These are phyloP conservation scores for Septoria linicola DNA, from an alignment of 2,329 filamentous ascomycete species.

Conservation along the genomic window DNA sequence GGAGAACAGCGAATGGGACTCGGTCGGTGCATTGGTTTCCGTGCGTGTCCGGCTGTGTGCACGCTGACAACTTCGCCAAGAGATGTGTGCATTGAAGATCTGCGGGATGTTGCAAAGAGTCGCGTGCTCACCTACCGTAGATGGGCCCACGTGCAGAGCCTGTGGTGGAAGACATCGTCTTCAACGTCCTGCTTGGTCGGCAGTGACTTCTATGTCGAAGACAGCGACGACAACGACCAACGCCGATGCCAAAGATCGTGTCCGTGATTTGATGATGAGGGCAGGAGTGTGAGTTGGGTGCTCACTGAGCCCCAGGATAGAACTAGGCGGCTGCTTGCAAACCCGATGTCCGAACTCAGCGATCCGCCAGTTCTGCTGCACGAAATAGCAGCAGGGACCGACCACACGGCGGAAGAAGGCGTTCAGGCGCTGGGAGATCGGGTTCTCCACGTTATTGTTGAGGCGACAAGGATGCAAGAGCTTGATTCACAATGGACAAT, in stretches of 20 bases:
- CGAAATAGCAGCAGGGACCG: too few species aligned
- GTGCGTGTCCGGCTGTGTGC: conserved; percentile 12
- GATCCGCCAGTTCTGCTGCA: not conserved
- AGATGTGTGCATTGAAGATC: conserved; percentile 11
- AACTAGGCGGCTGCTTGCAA: conserved; percentile 1
- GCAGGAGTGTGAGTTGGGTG: not conserved
- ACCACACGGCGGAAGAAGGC: too few species aligned
- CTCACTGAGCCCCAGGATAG: not conserved
- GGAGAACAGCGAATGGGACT: conserved; percentile 7
- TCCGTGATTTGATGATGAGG: not conserved
- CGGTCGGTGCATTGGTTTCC: conserved; percentile 10
- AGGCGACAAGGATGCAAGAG: too few species aligned
- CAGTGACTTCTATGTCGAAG: not conserved
- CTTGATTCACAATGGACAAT: too few species aligned
- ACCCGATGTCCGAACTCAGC: conserved; percentile 11
- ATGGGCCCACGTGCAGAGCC: conserved; percentile 11
- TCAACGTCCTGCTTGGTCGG: not conserved
- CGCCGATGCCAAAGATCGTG: conserved; percentile 1
- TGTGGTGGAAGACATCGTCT: not conserved
- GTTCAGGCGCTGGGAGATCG: too few species aligned
- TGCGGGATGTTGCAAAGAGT: conserved; percentile 6
- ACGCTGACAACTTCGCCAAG: conserved; percentile 16
- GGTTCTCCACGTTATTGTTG: too few species aligned
- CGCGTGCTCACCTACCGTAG: conserved; percentile 22
- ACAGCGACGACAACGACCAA: not conserved